Conservation (phyloP, 2,329 filamentous ascomycete genomes). For the Phaeosphaeriaceae sp. region DNA sequence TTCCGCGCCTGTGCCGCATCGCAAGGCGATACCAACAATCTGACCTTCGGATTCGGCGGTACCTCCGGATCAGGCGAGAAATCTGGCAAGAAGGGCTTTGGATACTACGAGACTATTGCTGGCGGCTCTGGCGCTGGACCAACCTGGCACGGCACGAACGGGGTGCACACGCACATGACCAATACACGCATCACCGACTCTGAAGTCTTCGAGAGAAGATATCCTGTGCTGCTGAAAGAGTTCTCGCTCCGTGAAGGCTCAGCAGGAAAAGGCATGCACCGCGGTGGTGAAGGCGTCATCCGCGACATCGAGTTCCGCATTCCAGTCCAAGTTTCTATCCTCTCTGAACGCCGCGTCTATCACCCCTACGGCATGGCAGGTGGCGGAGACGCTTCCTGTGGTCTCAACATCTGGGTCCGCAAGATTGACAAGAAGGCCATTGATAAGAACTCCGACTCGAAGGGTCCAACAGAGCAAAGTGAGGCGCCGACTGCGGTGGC, state of each 20-base stretch:
- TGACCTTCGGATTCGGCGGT: conserved; percentile 83
- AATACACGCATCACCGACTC: conserved; percentile 85
- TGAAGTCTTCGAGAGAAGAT: conserved; percentile 79
- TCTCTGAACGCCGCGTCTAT: conserved; percentile 78
- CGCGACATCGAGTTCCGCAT: conserved; percentile 83
- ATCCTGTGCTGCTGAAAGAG: conserved; percentile 75
- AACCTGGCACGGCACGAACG: conserved; percentile 74
- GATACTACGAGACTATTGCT: conserved; percentile 86
- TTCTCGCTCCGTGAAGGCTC: conserved; percentile 71
- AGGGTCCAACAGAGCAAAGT: conserved; percentile 23
- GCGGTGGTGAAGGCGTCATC: conserved; percentile 78
- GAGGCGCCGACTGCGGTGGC: conserved; percentile 43
- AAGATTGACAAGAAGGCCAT: conserved; percentile 58
- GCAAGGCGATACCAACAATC: conserved; percentile 84
- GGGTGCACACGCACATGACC: conserved; percentile 86
- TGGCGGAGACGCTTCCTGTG: conserved; percentile 78
- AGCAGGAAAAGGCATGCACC: conserved; percentile 69
- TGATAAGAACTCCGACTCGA: conserved; percentile 33
- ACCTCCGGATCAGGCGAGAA: conserved; percentile 20
- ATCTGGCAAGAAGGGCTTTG: conserved; percentile 58
- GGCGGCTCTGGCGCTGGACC: conserved; percentile 78
- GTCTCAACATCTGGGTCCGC: conserved; percentile 86
- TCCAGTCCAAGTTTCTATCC: conserved; percentile 77
- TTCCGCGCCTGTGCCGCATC: conserved; percentile 80
- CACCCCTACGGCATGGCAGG: conserved; percentile 84